Base-by-base conservation (phyloP, 2,329 filamentous ascomycete genomes). In the Capronia americana region DNA sequence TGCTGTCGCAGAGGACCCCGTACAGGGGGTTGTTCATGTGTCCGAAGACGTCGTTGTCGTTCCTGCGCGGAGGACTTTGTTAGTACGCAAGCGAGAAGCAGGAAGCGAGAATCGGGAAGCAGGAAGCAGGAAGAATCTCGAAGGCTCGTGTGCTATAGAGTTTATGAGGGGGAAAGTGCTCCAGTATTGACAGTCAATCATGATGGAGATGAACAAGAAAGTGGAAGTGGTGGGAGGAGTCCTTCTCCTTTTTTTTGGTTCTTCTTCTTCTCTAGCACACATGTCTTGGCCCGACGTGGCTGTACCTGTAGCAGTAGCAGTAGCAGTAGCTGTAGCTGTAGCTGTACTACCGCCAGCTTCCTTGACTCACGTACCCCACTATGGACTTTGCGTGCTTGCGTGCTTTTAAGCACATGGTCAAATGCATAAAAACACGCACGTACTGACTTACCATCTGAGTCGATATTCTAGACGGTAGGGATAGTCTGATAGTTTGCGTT, bases 11-110 rank as follows among this genome's bases (percentile, higher is more conserved):
- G 64, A 96, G 84, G 69, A 91, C 90, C 73, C 91, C 91, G 79
- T 97, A 97, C 61, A 95, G 85, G 48, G 89, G 91, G 76, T 96
- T 97, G 81, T 97, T 97, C 84, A 96, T 88, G 77, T 98, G 94
- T 67, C 92, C 86, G 78, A 95, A 97, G 91, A 96, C 95, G 81
- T 97, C 93, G 76, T 96, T 96, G 79, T 97, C 93, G 77, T 87
- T 89, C 92, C 92, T 93, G 38, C 30, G 28, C 2, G 41, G 7
- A 6, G 44, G 8, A 30, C 11, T 41, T 5, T 53, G 4, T 28
- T 53, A 53, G 23, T 53, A 11, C 11, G 14, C n/a, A 41, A 38
- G 38, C 4, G 11, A 1, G 12, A 14, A 12, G 34, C 4, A 12
- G 38, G 38, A 41, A 1, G 5, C 4, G n/a, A 4, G 38, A 41